Evolutionary conservation across 495 filamentous ascomycete species (phyloP).

Genomic region (Penicillium dipodomyicola): DNA sequence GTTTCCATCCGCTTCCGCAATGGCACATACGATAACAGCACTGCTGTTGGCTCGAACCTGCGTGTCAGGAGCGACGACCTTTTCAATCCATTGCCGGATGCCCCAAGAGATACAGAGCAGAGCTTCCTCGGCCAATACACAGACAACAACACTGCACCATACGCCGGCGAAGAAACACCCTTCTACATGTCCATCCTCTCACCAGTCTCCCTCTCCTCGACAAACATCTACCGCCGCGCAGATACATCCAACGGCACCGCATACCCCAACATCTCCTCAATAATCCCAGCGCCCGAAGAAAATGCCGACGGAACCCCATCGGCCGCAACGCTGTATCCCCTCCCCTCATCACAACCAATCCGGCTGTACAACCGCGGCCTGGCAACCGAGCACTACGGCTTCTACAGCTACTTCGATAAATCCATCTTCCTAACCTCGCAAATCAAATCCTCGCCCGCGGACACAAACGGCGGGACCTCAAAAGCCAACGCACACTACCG

Average conservation of each 20-base stretch:
- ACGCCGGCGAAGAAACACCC: slow-evolving; percentile 51
- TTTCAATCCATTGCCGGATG: slow-evolving; percentile 58
- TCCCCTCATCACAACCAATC: slow-evolving; percentile 71
- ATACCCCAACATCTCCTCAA: slow-evolving; percentile 49
- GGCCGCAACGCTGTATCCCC: slow-evolving; percentile 63
- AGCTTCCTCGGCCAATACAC: slow-evolving; percentile 81
- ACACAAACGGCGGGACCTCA: slow-evolving; percentile 63
- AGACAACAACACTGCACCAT: slow-evolving; percentile 62
- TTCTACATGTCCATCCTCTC: slow-evolving; percentile 51
- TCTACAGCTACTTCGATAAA: slow-evolving; percentile 89
- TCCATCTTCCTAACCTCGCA: slow-evolving; percentile 71
- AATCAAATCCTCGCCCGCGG: slow-evolving; percentile 42
- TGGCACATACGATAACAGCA: slow-evolving; percentile 51
- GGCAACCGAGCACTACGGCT: slow-evolving; percentile 83
- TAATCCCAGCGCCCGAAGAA: slow-evolving; percentile 59
- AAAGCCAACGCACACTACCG: slow-evolving; percentile 59
- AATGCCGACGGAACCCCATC: slow-evolving; percentile 68
- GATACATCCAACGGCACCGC: slow-evolving; percentile 15
- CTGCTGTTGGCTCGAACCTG: slow-evolving; percentile 22
- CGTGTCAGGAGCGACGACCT: slow-evolving; percentile 20
- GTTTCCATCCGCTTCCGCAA: slow-evolving; percentile 79
- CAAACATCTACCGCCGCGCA: slow-evolving; percentile 26
- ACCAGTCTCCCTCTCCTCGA: slow-evolving; percentile 27
- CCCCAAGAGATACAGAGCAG: slow-evolving; percentile 67
- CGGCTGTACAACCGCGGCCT: slow-evolving; percentile 80